Evolutionary conservation across 805 yeast genomes (phyloP).

Genomic region (Suhomyces tanzawaensis): DNA sequence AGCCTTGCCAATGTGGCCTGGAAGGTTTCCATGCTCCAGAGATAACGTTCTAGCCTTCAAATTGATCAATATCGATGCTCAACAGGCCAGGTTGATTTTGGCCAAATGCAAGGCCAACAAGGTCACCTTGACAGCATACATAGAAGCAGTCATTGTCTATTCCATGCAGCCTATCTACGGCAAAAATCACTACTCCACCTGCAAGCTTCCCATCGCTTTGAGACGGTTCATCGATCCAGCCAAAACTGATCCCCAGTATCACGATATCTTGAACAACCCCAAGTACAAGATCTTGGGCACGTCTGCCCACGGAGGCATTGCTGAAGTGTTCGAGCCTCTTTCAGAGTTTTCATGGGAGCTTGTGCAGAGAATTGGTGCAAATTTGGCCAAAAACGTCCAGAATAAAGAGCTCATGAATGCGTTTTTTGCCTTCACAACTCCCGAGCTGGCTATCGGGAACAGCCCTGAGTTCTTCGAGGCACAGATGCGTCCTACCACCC

Average conservation of each 20-base stretch:
- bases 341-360: slow-evolving; percentile 32
- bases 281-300: slow-evolving; percentile 31
- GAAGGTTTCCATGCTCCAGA: slow-evolving; percentile 21
- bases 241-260: slow-evolving; percentile 15
- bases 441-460: slow-evolving; percentile 12
- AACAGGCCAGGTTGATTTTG: slow-evolving; percentile 22
- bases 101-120: slow-evolving; percentile 25
- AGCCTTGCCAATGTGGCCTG: slow-evolving; percentile 26
- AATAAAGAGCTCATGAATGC: slow-evolving; percentile 26
- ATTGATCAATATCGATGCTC: slow-evolving; percentile 24
- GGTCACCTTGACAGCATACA: slow-evolving; percentile 34
- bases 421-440: slow-evolving; percentile 17
- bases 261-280: slow-evolving; percentile 13
- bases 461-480: slow-evolving; percentile 23
- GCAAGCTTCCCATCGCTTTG: slow-evolving; percentile 33
- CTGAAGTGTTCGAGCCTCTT: slow-evolving; percentile 30
- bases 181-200: slow-evolving; percentile 19
- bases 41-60: slow-evolving; percentile 23
- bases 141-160: slow-evolving; percentile 23
- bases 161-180: slow-evolving; percentile 31
- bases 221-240: slow-evolving; percentile 22
- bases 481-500: slow-evolving; percentile 22
- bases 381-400: slow-evolving; percentile 19
- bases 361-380: background rate
- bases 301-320: slow-evolving; percentile 32